These are phyloP conservation scores for Perilla frutescens DNA, from an alignment of 257 asterid species.

Conservation along the genomic window DNA sequence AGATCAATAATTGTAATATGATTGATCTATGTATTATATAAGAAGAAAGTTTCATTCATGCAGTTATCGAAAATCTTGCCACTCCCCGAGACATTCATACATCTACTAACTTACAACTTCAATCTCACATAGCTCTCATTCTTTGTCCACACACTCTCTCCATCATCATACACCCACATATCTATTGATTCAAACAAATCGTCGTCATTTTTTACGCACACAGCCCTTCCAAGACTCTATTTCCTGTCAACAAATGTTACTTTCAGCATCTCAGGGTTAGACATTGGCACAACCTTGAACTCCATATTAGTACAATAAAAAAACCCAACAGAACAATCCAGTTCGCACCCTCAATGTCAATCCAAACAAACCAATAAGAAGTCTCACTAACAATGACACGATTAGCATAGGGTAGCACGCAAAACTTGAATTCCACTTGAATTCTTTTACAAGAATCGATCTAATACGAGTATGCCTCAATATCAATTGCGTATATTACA, in stretches of 20 bases:
- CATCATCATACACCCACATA: constrained; percentile 13
- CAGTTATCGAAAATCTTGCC: not conserved
- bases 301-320: not conserved
- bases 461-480: constrained; percentile 12
- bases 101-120: not conserved
- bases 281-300: constrained; percentile 2
- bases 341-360: not conserved
- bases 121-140: not conserved
- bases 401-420: not conserved
- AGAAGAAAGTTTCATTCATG: not conserved
- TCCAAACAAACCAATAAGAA: constrained; percentile 10
- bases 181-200: not conserved
- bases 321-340: not conserved
- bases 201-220: not conserved
- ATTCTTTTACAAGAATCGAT: constrained; percentile 9
- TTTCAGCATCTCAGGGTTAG: not conserved
- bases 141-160: not conserved
- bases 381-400: not conserved
- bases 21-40: not conserved
- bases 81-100: not conserved
- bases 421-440: constrained; percentile 5
- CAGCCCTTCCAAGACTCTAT: not conserved
- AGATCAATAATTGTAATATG: not conserved
- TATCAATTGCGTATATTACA: not conserved
- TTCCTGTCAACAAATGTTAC: not conserved